These are phyloP conservation scores for Pseudogymnoascus sp. DNA, from an alignment of 2,329 filamentous ascomycete genomes.

Conservation along the genomic window DNA sequence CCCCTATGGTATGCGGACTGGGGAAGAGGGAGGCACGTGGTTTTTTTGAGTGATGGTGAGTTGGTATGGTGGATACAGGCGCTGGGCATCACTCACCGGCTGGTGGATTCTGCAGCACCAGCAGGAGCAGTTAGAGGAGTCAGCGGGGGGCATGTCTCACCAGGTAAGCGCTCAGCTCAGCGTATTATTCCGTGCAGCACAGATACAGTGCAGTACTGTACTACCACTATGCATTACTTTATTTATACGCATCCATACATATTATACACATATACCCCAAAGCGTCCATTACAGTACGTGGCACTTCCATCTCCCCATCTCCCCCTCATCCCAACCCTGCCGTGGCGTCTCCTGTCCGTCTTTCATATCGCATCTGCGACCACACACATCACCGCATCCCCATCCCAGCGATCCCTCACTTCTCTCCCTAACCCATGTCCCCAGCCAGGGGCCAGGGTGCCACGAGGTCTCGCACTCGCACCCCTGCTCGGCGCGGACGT, in stretches of 20 bases:
- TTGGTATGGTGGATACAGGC: too few species aligned
- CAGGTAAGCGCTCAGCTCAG: too few species aligned
- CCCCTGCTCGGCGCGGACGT: neutral
- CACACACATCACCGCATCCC: neutral
- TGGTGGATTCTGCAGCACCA: too few species aligned
- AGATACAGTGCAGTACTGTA: too few species aligned
- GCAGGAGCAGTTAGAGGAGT: too few species aligned
- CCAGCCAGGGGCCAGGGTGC: neutral
- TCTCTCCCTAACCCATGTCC: neutral
- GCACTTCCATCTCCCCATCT: neutral
- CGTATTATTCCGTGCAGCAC: neutral
- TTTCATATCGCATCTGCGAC: neutral
- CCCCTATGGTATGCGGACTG: too few species aligned
- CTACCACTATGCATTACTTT: neutral
- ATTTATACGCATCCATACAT: neutral
- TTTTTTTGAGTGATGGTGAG: too few species aligned
- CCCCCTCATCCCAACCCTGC: neutral
- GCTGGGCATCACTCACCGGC: too few species aligned
- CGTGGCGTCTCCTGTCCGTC: neutral
- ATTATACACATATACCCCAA: neutral
- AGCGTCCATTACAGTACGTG: neutral
- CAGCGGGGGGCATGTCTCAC: too few species aligned
- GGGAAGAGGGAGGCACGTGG: too few species aligned
- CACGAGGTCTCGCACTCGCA: neutral
- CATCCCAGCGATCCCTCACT: neutral